These are phyloP conservation scores for Austroboletus eburneus DNA, from an alignment of 768 basidiomycete species.

Conservation along the genomic window DNA sequence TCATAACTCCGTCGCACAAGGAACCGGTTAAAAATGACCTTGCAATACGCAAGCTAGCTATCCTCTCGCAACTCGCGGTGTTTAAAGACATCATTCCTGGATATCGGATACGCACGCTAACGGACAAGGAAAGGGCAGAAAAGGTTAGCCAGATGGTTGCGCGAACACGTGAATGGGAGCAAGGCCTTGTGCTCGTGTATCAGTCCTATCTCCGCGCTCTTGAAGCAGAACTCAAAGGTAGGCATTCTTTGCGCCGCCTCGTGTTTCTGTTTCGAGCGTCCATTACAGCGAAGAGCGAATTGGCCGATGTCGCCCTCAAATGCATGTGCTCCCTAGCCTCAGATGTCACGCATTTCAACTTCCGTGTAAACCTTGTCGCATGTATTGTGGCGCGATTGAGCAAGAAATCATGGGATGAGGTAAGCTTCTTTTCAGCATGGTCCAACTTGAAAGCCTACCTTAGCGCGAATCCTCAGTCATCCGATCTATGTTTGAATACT, in stretches of 20 bases:
- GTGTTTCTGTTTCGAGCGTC: slow-evolving; percentile 17
- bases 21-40: slow-evolving; percentile 75
- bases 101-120: slow-evolving; percentile 89
- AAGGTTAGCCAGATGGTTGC: slow-evolving; percentile 94
- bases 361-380: slow-evolving; percentile 87
- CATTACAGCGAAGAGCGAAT: slow-evolving; percentile 55
- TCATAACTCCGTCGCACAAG: slow-evolving; percentile 64
- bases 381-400: slow-evolving; percentile 80
- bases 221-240: slow-evolving; percentile 83
- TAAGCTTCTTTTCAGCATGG: slow-evolving; percentile 34
- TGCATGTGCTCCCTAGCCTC: slow-evolving; percentile 84
- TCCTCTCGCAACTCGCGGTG: slow-evolving; percentile 87
- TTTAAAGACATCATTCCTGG: slow-evolving; percentile 96
- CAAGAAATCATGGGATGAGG: slow-evolving; percentile 85
- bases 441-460: slow-evolving; percentile 4
- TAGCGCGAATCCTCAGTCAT: slow-evolving; percentile 51
- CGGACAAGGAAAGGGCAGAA: slow-evolving; percentile 86
- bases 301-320: slow-evolving; percentile 67
- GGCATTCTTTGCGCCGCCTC: slow-evolving; percentile 16
- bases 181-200: slow-evolving; percentile 84
- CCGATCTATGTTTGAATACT: slow-evolving; percentile 79
- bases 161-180: slow-evolving; percentile 90
- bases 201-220: slow-evolving; percentile 83
- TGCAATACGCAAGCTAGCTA: slow-evolving; percentile 80
- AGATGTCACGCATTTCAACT: slow-evolving; percentile 94